phyloP scores from a whole-genome alignment of 2,329 filamentous ascomycete genomes.

The Zymoseptoria tritici region DNA sequence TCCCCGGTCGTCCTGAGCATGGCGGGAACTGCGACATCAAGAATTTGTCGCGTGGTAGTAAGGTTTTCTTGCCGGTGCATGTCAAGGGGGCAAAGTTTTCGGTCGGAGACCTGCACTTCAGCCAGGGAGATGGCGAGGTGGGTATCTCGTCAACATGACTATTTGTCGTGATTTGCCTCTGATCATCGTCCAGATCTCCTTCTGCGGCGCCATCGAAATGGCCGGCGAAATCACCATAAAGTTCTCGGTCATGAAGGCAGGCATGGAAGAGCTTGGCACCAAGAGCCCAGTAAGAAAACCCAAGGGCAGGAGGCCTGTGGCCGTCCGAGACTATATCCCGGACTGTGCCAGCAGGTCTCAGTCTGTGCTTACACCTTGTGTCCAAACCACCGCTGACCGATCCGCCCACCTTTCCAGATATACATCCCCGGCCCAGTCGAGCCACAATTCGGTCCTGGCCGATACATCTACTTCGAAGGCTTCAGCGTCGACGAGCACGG shows the following conservation, averaged over 20 bases:
- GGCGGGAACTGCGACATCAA: slow-evolving; percentile 92
- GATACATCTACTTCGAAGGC: slow-evolving; percentile 80
- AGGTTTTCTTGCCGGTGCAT: slow-evolving; percentile 82
- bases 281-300: slow-evolving; percentile 52
- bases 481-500: slow-evolving; percentile 84
- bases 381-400: no score
- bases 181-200: slow-evolving; percentile 52
- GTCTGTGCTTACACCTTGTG: no score
- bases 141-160: neutral
- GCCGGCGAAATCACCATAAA: slow-evolving; percentile 85
- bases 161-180: neutral
- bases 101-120: slow-evolving; percentile 67
- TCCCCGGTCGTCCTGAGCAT: slow-evolving; percentile 76
- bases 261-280: slow-evolving; percentile 65
- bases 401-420: slow-evolving; percentile 36
- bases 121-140: slow-evolving; percentile 71
- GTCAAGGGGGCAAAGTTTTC: slow-evolving; percentile 81
- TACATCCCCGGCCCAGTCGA: slow-evolving; percentile 83
- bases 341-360: no score
- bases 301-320: no score
- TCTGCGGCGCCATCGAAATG: slow-evolving; percentile 76
- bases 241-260: slow-evolving; percentile 77
- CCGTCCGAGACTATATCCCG: no score
- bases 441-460: slow-evolving; percentile 74
- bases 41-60: slow-evolving; percentile 69